Conservation (phyloP, 257 asterid genomes). For the Cordia subcordata region DNA sequence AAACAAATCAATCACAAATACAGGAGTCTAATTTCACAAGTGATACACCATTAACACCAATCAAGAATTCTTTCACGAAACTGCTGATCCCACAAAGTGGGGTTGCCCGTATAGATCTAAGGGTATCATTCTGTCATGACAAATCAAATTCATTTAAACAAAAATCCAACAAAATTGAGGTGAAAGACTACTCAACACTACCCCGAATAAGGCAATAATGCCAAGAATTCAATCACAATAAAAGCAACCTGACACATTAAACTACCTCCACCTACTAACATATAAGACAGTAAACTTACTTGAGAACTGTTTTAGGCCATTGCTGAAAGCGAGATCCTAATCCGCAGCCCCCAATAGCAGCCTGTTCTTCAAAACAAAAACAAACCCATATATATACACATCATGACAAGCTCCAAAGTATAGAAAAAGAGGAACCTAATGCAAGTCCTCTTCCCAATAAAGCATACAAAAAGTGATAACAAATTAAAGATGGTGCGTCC, state of each 20-base stretch:
- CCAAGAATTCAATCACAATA: too few relatives aligned
- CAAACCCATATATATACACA: not conserved
- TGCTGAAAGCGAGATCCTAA: constrained; percentile 20
- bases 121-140: too few relatives aligned
- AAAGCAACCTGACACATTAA: not conserved
- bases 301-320: constrained; percentile 2
- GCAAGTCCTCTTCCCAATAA: constrained; percentile 34
- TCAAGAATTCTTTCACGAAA: too few relatives aligned
- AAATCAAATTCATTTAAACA: too few relatives aligned
- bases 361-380: constrained; percentile 7
- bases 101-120: too few relatives aligned
- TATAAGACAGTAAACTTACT: constrained; percentile 1
- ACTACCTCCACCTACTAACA: not conserved
- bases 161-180: too few relatives aligned
- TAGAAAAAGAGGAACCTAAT: constrained; percentile 7
- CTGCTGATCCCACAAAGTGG: too few relatives aligned
- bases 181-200: too few relatives aligned
- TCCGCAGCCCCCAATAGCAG: constrained; percentile 27
- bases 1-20: too few relatives aligned
- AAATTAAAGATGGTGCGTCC: not conserved
- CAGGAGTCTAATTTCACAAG: too few relatives aligned
- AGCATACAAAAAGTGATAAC: constrained; percentile 15
- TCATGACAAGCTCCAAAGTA: constrained; percentile 3
- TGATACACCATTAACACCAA: too few relatives aligned
- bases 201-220: too few relatives aligned